Evolutionary conservation across 352 stramenopile genomes (phyloP).

Genomic region (Globisporangium emineosum): DNA sequence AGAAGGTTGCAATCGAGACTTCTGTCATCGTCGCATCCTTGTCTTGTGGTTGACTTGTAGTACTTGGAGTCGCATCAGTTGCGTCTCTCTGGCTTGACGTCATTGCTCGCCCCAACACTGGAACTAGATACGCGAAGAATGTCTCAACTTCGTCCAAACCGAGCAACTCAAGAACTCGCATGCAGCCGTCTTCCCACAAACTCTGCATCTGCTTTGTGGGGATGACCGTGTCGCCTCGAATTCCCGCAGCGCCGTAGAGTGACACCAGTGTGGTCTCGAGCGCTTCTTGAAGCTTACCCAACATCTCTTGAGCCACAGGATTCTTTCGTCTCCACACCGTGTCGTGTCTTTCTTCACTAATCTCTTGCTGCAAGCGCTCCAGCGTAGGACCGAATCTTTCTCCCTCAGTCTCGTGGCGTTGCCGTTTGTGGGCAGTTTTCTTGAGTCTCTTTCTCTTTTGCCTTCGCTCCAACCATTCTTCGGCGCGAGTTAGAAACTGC

Average conservation of each 20-base stretch:
- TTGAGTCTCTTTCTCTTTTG: background rate
- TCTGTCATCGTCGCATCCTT: background rate
- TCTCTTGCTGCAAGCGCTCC: conserved; percentile 7
- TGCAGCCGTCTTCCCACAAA: conserved; percentile 8
- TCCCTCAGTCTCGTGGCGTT: background rate
- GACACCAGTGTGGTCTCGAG: background rate
- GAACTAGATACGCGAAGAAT: conserved; percentile 17
- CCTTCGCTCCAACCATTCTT: conserved; percentile 21
- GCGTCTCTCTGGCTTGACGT: background rate
- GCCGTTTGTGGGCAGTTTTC: conserved; percentile 3
- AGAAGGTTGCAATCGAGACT: background rate
- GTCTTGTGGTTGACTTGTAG: background rate
- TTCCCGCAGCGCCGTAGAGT: background rate
- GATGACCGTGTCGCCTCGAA: background rate
- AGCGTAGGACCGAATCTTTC: conserved; percentile 1
- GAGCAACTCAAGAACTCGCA: conserved; percentile 9
- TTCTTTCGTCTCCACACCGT: background rate
- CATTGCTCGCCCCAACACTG: background rate
- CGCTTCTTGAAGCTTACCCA: conserved; percentile 5
- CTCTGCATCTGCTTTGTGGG: background rate
- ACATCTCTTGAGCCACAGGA: background rate
- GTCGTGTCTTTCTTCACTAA: background rate
- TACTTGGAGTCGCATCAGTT: conserved; percentile 1
- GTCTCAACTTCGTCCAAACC: conserved; percentile 2
- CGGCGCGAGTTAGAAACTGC: conserved; percentile 21